These are phyloP conservation scores for Chlamydomonas incerta DNA, from an alignment of 139 green algal species.

Conservation along the genomic window DNA sequence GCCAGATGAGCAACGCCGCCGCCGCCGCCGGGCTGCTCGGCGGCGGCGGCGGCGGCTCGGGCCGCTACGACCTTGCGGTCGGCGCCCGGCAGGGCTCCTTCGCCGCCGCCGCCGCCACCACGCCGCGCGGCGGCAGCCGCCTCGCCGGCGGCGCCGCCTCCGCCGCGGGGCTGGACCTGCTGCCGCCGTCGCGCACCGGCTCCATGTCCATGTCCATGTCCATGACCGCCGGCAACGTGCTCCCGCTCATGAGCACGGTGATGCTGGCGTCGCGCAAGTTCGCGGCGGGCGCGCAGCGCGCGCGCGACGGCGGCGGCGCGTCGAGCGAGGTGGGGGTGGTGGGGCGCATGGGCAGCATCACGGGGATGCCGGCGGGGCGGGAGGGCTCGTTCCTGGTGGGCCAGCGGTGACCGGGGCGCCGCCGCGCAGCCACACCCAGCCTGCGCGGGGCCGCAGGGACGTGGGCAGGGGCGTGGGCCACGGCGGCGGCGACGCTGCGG, in stretches of 20 bases:
- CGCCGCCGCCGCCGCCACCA: neutral
- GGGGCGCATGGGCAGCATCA: neutral
- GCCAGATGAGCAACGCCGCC: neutral
- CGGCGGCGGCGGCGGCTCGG: neutral
- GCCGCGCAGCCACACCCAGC: no score
- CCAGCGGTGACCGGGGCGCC: no score
- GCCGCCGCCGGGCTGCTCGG: neutral
- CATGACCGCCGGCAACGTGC: neutral
- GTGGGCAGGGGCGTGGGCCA: no score
- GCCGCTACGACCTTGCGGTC: neutral
- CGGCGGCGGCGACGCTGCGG: no score
- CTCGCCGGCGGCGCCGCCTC: neutral
- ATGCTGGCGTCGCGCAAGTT: neutral
- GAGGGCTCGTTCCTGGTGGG: no score
- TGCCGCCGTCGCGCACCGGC: neutral
- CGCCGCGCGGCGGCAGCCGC: neutral
- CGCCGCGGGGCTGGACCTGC: neutral
- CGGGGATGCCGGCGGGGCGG: no score
- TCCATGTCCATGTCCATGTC: no score
- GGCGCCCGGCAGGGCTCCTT: neutral
- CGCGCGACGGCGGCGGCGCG: neutral
- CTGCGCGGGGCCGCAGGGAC: no score
- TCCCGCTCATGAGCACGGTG: neutral
- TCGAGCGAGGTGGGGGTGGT: neutral
- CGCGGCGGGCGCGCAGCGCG: neutral